Base-by-base conservation (phyloP, 768 basidiomycete species). In the Suillus weaverae region DNA sequence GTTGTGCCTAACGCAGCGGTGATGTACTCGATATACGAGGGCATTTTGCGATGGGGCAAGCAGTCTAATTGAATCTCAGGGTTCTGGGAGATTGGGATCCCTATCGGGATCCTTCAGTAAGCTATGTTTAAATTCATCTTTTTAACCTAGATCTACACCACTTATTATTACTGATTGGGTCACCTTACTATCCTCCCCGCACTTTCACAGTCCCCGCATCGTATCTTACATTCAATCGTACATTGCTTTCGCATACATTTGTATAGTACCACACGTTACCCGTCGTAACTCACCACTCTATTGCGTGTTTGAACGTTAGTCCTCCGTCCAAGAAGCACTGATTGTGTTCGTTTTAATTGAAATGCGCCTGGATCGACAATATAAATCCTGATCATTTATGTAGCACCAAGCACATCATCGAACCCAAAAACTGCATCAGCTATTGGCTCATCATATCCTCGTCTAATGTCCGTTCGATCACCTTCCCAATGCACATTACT, bases 1-100 rank as follows among this genome's bases (percentile, higher is more conserved):
- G 95, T 98, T 64, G 93, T 99, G 4, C 97, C 97, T 8, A 99
- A 99, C 70, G 97, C 97, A 0, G 92, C 91, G 1, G 93, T 96
- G 68, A 98, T 99, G 97, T 99, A 90, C 79, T 89, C 88, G 66
- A 95, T 97, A 72, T 98, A 98, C 72, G 96, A 99, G 76, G 87
- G 90, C 32, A 81, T 89, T 36, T 79, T 96, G 36, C 82, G 88
- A 46, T 92, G 87, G 88, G 80, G 71, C 68, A 60, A 66, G 20
- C 22, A 59, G 30, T 35, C 35, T 11, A 54, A 59, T 46, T 61
- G 26, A 62, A 7, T 54, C 20, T 33, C 51, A 14, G 39, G 26
- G 18, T 14, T 61, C 1, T 33, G 8, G 26, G 18, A 36, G 26
- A 2, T 16, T 35, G 9, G 18, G 26, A 8, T 57, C 35, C 61